Conservation (phyloP, 495 filamentous ascomycete species). For the Halenospora varia region DNA sequence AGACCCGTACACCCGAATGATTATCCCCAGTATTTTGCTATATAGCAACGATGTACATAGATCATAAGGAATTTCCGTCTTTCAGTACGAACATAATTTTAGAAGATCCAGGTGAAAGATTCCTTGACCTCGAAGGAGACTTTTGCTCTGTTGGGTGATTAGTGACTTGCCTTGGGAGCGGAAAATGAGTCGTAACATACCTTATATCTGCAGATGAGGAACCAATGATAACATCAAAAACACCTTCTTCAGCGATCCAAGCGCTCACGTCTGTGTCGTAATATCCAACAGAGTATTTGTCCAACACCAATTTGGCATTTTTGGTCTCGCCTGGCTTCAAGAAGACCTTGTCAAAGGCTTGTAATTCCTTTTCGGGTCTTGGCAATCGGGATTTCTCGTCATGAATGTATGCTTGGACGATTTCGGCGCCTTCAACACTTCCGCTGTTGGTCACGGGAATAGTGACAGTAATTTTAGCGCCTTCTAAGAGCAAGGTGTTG, state of each 20-base stretch:
- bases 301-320: conserved; percentile 57
- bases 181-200: too few species aligned
- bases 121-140: conserved; percentile 51
- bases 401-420: conserved; percentile 72
- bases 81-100: too few species aligned
- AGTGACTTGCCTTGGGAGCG: too few species aligned
- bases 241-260: conserved; percentile 78
- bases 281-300: conserved; percentile 77
- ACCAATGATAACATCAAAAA: conserved; percentile 63
- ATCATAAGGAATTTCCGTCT: too few species aligned
- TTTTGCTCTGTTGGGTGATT: conserved; percentile 34
- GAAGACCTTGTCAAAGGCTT: conserved; percentile 74
- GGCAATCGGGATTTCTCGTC: conserved; percentile 51
- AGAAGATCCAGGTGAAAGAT: conserved; percentile 50
- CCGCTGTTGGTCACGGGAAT: conserved; percentile 70
- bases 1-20: not conserved
- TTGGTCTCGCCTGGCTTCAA: conserved; percentile 67
- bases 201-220: conserved; percentile 40
- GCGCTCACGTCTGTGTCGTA: conserved; percentile 65
- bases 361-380: conserved; percentile 72
- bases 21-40: too few species aligned
- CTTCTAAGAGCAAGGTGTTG: conserved; percentile 42
- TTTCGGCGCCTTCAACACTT: conserved; percentile 61
- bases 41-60: conserved; percentile 5
- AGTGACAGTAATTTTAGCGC: conserved; percentile 52